Base-by-base conservation (phyloP, 2,329 filamentous ascomycete genomes). In the Colletotrichum sojae region DNA sequence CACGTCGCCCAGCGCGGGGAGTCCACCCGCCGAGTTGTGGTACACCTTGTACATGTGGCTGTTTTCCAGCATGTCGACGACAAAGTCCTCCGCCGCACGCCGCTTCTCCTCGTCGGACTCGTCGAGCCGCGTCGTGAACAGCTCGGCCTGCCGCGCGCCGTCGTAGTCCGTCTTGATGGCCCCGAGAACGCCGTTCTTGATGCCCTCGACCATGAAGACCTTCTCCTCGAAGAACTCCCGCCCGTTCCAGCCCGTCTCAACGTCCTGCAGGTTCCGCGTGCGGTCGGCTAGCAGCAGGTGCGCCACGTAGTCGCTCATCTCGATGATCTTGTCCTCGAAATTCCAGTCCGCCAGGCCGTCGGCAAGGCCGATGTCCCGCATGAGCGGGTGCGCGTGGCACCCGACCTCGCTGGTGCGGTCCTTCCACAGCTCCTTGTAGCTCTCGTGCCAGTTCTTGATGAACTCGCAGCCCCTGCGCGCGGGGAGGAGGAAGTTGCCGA, bases 401-500 rank as follows among this genome's bases (percentile, higher is more conserved):
- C 76, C 80, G 5, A 75, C 72, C 2, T 73, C 74, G n/a, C 77
- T 80, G 2, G 78, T 78, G 4, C 70, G 73, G 0, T 71, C 76
- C 3, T 70, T 74, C 81, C 82, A 83, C 0, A 83, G 71, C 49
- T 77, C 74, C 12, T 75, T 76, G 71, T 78, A 83, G 0, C 78
- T 71, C 2, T 77, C 53, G 65, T 83, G 79, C 83, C 83, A 84
- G 73, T 77, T 78, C 59, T 77, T 79, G 69, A 85, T 81, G 49
- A 85, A 84, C 2, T 74, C 54, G 64, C 82, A 82, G 1, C 78
- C 77, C 39, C 81, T 82, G 4, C 82, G 77, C 0, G 80, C 77
- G 0, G 81, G 82, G 0, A 85, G 71, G 71, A 85, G 80, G 60
- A 79, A 81, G 58, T 85, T 86, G 12, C 76, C 77, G 39, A 79